These are phyloP conservation scores for Aurifilum marmelostoma DNA, from an alignment of 2,329 filamentous ascomycete species.

Conservation along the genomic window DNA sequence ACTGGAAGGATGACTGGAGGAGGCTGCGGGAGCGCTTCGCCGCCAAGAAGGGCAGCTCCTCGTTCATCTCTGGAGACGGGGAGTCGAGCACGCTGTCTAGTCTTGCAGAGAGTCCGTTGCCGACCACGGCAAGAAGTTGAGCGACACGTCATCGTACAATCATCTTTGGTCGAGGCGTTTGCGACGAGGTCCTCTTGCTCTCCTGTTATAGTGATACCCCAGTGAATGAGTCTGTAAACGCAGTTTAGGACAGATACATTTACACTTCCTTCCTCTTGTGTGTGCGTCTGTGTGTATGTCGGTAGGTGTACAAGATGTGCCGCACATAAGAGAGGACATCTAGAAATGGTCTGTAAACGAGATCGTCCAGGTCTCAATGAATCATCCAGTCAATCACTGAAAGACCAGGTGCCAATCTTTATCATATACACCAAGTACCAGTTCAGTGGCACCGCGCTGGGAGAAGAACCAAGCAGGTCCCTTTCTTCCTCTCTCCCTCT, in stretches of 20 bases:
- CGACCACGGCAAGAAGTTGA: conserved; percentile 10
- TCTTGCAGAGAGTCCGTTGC: not conserved
- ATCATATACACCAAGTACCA: not conserved
- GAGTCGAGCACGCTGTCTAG: conserved; percentile 16
- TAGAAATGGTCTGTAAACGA: not conserved
- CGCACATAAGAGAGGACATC: not conserved
- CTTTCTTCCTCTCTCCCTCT: not conserved
- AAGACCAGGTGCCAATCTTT: not conserved
- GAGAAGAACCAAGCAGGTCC: not conserved
- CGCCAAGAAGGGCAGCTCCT: conserved; percentile 13
- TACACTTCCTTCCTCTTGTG: not conserved
- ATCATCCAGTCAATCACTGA: not conserved
- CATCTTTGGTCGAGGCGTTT: not conserved
- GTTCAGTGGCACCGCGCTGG: not conserved
- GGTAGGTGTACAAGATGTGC: too few relatives aligned
- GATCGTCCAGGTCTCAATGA: not conserved
- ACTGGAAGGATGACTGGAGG: conserved; percentile 65
- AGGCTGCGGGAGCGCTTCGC: conserved; percentile 39
- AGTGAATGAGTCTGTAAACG: not conserved
- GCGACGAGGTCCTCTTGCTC: not conserved
- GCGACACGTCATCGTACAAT: not conserved
- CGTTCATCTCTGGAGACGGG: conserved; percentile 11
- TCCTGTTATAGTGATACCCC: conserved; percentile 1
- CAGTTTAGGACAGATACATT: not conserved
- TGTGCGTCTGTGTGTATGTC: not conserved